phyloP scores from a whole-genome alignment of 768 basidiomycete species.

The Lactarius akahatsu region DNA sequence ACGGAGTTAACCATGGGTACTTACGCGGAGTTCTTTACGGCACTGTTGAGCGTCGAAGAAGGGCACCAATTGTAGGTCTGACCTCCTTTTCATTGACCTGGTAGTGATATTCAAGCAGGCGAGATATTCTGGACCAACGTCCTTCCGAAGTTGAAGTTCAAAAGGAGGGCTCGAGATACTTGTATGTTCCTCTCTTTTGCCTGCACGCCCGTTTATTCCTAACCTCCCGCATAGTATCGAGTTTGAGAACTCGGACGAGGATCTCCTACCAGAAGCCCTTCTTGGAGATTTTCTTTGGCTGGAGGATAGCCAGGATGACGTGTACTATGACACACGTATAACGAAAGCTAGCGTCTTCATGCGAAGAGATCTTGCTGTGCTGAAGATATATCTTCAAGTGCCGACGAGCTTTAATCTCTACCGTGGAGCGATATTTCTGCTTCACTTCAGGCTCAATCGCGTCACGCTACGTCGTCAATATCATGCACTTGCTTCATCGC shows the following conservation, averaged over 20 bases:
- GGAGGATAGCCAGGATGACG: constrained; percentile 18
- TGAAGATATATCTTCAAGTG: constrained; percentile 53
- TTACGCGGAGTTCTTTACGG: constrained; percentile 8
- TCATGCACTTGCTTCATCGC: constrained; percentile 50
- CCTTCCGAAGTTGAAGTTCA: not conserved
- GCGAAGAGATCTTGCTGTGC: constrained; percentile 32
- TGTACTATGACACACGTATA: constrained; percentile 23
- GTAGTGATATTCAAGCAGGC: constrained; percentile 37
- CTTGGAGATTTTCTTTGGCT: constrained; percentile 17
- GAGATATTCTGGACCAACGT: constrained; percentile 10
- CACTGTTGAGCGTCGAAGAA: constrained; percentile 27
- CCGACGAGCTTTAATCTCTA: constrained; percentile 42
- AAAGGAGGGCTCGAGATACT: not conserved
- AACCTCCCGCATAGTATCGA: not conserved
- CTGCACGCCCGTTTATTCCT: not conserved
- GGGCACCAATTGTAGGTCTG: constrained; percentile 51
- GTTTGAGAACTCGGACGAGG: constrained; percentile 20
- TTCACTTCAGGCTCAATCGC: constrained; percentile 56
- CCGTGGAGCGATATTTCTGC: constrained; percentile 43
- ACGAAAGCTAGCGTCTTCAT: not conserved
- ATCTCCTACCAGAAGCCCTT: constrained; percentile 14
- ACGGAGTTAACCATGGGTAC: not conserved
- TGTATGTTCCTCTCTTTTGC: not conserved
- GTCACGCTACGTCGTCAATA: constrained; percentile 58
- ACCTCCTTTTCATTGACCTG: not conserved